These are phyloP conservation scores for Dioscorea alata DNA, from an alignment of 106 monocot species.

Conservation along the genomic window DNA sequence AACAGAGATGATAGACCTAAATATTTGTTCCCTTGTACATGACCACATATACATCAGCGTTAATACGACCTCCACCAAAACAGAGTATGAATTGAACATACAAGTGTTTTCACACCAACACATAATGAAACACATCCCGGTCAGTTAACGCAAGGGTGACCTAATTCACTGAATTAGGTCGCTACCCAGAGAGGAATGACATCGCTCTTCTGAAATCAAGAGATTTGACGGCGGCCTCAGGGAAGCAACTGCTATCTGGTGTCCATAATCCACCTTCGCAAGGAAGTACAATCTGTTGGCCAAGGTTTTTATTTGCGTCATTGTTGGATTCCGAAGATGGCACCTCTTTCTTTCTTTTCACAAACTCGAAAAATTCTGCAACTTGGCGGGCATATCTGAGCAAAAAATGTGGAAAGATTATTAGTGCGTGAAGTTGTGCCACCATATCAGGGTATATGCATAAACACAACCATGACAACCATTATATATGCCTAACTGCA, in stretches of 20 bases:
- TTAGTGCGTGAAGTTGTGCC: too few relatives aligned
- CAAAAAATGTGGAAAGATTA: background rate
- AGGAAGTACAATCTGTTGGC: conserved; percentile 48
- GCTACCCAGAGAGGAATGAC: conserved; percentile 53
- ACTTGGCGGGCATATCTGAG: conserved; percentile 94
- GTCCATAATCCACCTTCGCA: conserved; percentile 58
- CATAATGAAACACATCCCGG: background rate
- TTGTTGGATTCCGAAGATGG: conserved; percentile 5
- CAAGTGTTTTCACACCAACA: background rate
- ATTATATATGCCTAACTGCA: too few relatives aligned
- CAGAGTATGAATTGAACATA: background rate
- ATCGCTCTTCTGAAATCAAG: conserved; percentile 63
- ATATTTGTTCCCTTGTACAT: background rate
- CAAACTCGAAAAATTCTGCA: conserved; percentile 90
- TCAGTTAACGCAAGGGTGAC: too few relatives aligned
- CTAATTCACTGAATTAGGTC: background rate
- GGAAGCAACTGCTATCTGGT: conserved; percentile 31
- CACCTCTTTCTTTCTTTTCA: conserved; percentile 79
- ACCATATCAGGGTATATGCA: too few relatives aligned
- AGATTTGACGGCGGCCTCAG: conserved; percentile 42
- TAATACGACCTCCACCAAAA: background rate
- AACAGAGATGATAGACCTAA: too few relatives aligned
- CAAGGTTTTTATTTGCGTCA: conserved; percentile 6
- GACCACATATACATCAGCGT: background rate
- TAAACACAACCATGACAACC: too few relatives aligned